These are phyloP conservation scores for Boletus speciosus DNA, from an alignment of 768 basidiomycete species.

Conservation along the genomic window DNA sequence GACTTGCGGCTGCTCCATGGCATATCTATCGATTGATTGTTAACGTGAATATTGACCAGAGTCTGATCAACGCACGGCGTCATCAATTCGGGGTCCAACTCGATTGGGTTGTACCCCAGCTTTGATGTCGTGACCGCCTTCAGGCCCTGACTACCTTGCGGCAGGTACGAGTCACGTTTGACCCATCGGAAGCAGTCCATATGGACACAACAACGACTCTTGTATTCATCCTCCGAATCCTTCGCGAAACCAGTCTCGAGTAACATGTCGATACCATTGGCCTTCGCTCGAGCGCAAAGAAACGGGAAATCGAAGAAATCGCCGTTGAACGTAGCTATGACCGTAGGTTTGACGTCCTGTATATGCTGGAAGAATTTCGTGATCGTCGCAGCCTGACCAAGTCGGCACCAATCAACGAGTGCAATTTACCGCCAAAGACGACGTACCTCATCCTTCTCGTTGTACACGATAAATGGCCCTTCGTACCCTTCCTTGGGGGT, in stretches of 20 bases:
- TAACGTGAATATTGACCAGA: background rate
- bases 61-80: constrained; percentile 72
- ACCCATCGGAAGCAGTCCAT: constrained; percentile 99
- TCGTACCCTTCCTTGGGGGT: constrained; percentile 98
- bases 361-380: constrained; percentile 91
- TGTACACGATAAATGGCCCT: constrained; percentile 93
- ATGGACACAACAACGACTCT: constrained; percentile 86
- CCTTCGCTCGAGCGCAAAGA: constrained; percentile 77
- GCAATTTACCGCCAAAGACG: background rate
- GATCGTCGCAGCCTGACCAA: constrained; percentile 69
- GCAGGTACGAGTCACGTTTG: constrained; percentile 96
- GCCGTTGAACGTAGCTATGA: constrained; percentile 98
- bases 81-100: constrained; percentile 98
- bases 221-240: constrained; percentile 93
- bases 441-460: constrained; percentile 85
- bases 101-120: constrained; percentile 94
- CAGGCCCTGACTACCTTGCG: constrained; percentile 96
- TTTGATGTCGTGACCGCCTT: constrained; percentile 97
- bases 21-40: constrained; percentile 59
- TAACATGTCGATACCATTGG: constrained; percentile 95
- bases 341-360: constrained; percentile 89
- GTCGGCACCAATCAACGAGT: background rate
- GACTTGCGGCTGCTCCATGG: constrained; percentile 89
- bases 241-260: constrained; percentile 89
- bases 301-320: constrained; percentile 99